Conservation (phyloP, 1,139 yeast genomes). For the Yamadazyma spencermartinsiae region DNA sequence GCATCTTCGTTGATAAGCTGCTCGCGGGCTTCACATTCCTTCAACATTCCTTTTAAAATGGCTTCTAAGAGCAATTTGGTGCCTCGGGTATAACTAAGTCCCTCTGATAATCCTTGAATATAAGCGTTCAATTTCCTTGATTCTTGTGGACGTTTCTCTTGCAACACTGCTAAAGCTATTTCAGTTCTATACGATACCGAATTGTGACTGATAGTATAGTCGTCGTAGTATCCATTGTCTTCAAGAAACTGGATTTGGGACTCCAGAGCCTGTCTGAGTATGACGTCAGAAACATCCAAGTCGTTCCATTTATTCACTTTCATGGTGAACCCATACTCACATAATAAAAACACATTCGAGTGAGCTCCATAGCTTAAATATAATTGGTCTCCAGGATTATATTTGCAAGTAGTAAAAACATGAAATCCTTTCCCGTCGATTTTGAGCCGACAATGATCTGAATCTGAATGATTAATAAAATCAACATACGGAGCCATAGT, state of each 20-base stretch:
- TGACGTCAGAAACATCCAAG: slow-evolving; percentile 56
- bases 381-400: slow-evolving; percentile 55
- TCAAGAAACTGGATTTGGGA: slow-evolving; percentile 48
- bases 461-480: slow-evolving; percentile 73
- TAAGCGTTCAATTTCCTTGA: slow-evolving; percentile 31
- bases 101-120: slow-evolving; percentile 46
- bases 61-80: slow-evolving; percentile 29
- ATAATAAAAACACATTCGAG: slow-evolving; percentile 72
- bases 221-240: slow-evolving; percentile 61
- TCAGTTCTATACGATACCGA: slow-evolving; percentile 72
- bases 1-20: not conserved
- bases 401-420: slow-evolving; percentile 41
- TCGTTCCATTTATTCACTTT: slow-evolving; percentile 64
- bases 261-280: slow-evolving; percentile 36
- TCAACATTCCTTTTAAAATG: slow-evolving; percentile 31
- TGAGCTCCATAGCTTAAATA: slow-evolving; percentile 86
- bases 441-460: slow-evolving; percentile 52
- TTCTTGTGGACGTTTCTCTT: slow-evolving; percentile 40
- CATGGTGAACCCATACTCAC: slow-evolving; percentile 84
- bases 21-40: slow-evolving; percentile 19
- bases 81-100: slow-evolving; percentile 34
- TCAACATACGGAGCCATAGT: slow-evolving; percentile 93
- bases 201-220: slow-evolving; percentile 59
- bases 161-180: slow-evolving; percentile 68
- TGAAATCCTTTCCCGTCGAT: slow-evolving; percentile 52